phyloP scores from a whole-genome alignment of 768 basidiomycete species.

The Leccinum obscurum region DNA sequence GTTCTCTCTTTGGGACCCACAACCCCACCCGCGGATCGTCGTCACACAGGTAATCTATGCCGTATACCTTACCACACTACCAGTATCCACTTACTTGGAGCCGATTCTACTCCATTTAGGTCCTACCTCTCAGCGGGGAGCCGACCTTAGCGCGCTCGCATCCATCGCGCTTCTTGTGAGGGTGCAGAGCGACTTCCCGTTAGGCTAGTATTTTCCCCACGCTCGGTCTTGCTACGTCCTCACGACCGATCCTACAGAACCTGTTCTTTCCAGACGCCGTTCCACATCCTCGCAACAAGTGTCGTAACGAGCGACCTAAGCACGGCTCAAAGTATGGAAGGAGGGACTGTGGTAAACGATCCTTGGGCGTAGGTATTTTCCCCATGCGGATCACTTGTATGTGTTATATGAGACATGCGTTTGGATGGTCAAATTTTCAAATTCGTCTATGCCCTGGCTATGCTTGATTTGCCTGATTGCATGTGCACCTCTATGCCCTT shows the following conservation, averaged over 20 bases:
- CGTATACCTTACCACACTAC: slow-evolving; percentile 14
- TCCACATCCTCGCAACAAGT: slow-evolving; percentile 69
- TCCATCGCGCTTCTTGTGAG: slow-evolving; percentile 76
- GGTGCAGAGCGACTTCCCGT: slow-evolving; percentile 58
- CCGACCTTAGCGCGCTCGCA: slow-evolving; percentile 55
- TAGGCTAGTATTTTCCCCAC: slow-evolving; percentile 38
- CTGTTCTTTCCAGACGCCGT: slow-evolving; percentile 46
- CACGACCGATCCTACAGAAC: slow-evolving; percentile 21
- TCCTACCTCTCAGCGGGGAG: slow-evolving; percentile 43
- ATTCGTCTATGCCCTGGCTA: not conserved
- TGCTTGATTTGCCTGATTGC: slow-evolving; percentile 1
- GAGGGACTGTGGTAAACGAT: slow-evolving; percentile 32
- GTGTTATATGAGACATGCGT: slow-evolving; percentile 17
- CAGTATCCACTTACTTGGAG: slow-evolving; percentile 11
- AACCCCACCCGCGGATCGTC: slow-evolving; percentile 32
- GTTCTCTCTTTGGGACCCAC: slow-evolving; percentile 32
- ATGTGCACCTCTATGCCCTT: not conserved
- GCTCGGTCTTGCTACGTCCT: slow-evolving; percentile 3
- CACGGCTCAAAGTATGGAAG: slow-evolving; percentile 67
- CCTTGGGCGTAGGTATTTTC: slow-evolving; percentile 15
- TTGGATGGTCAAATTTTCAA: slow-evolving; percentile 10
- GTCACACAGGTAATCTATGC: slow-evolving; percentile 32
- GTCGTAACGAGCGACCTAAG: slow-evolving; percentile 74
- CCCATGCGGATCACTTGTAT: slow-evolving; percentile 7
- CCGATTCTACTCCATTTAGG: slow-evolving; percentile 18